Percentiles rank a stretch among this genome's conserved stretches.
These are phyloP conservation scores for Trichoderma guizhouense DNA, from an alignment of 2,329 filamentous ascomycete genomes.

Conservation along the genomic window DNA sequence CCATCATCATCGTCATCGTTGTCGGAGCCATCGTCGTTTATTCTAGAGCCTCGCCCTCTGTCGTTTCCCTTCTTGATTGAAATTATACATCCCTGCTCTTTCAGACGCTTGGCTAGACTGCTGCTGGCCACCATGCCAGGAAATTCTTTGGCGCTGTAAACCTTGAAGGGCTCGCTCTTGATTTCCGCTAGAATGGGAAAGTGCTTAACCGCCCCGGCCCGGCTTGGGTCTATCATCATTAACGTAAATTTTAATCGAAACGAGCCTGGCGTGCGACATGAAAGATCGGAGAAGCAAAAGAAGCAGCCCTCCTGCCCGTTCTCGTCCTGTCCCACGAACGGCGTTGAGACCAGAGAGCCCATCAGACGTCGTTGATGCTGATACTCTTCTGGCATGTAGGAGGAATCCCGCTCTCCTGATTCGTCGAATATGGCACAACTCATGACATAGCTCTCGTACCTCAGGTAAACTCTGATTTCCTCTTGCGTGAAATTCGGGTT, in stretches of 20 bases:
- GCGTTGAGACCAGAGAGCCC: conserved; percentile 73
- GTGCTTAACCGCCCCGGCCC: conserved; percentile 43
- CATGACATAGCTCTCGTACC: conserved; percentile 66
- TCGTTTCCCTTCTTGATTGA: conserved; percentile 78
- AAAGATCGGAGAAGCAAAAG: conserved; percentile 82
- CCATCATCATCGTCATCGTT: conserved; percentile 21
- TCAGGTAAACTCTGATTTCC: conserved; percentile 50
- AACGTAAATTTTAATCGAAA: conserved; percentile 73
- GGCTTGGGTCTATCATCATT: conserved; percentile 64
- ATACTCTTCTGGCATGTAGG: conserved; percentile 67
- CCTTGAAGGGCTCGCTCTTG: conserved; percentile 70
- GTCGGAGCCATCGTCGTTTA: conserved; percentile 20
- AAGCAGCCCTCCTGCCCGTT: conserved; percentile 71
- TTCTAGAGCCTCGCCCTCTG: conserved; percentile 16
- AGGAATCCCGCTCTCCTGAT: conserved; percentile 63
- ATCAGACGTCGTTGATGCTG: conserved; percentile 72
- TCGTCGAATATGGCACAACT: conserved; percentile 75
- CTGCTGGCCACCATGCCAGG: conserved; percentile 80
- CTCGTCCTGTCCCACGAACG: conserved; percentile 74
- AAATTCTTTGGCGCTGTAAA: conserved; percentile 83
- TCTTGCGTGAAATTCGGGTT: conserved; percentile 53
- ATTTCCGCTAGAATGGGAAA: conserved; percentile 50
- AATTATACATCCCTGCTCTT: conserved; percentile 77
- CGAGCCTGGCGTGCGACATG: conserved; percentile 71
- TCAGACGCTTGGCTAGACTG: conserved; percentile 67